These are phyloP conservation scores for Parmelia sp. DNA, from an alignment of 495 filamentous ascomycete species.

Conservation along the genomic window DNA sequence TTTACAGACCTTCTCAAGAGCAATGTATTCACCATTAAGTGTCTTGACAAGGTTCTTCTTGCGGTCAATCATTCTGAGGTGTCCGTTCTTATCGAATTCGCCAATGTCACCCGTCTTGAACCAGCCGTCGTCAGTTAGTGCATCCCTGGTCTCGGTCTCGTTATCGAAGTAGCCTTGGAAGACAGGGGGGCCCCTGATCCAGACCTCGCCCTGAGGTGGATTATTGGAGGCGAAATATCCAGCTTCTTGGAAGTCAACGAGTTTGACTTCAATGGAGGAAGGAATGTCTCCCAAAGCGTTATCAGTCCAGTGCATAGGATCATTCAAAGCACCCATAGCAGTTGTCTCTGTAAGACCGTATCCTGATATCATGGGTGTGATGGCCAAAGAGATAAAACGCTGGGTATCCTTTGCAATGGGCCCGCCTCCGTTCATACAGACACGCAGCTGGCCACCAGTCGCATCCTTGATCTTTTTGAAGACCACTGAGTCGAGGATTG, in stretches of 20 bases:
- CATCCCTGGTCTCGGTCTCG: slow-evolving; percentile 42
- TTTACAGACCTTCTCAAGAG: slow-evolving; percentile 69
- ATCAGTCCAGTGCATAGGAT: slow-evolving; percentile 84
- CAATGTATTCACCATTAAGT: slow-evolving; percentile 93
- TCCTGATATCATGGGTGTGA: slow-evolving; percentile 84
- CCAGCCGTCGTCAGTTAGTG: slow-evolving; percentile 47
- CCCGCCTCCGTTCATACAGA: slow-evolving; percentile 82
- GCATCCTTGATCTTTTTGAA: slow-evolving; percentile 92
- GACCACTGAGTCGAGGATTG: slow-evolving; percentile 64
- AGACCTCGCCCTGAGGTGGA: slow-evolving; percentile 67
- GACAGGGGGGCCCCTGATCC: slow-evolving; percentile 58
- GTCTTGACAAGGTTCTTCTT: slow-evolving; percentile 62
- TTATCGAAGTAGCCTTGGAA: slow-evolving; percentile 46
- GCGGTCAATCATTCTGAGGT: slow-evolving; percentile 49
- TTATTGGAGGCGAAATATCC: slow-evolving; percentile 83
- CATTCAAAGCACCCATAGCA: slow-evolving; percentile 89
- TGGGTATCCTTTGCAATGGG: slow-evolving; percentile 83
- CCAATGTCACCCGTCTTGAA: slow-evolving; percentile 55
- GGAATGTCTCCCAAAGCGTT: slow-evolving; percentile 74
- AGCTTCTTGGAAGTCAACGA: slow-evolving; percentile 91
- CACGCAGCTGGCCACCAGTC: slow-evolving; percentile 71
- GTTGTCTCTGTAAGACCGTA: slow-evolving; percentile 94
- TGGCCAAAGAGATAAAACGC: slow-evolving; percentile 80
- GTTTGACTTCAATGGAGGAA: slow-evolving; percentile 80
- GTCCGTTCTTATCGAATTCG: slow-evolving; percentile 41